Evolutionary conservation across 2,329 filamentous ascomycete genomes (phyloP).

Genomic region (Hypoxylon sp.): DNA sequence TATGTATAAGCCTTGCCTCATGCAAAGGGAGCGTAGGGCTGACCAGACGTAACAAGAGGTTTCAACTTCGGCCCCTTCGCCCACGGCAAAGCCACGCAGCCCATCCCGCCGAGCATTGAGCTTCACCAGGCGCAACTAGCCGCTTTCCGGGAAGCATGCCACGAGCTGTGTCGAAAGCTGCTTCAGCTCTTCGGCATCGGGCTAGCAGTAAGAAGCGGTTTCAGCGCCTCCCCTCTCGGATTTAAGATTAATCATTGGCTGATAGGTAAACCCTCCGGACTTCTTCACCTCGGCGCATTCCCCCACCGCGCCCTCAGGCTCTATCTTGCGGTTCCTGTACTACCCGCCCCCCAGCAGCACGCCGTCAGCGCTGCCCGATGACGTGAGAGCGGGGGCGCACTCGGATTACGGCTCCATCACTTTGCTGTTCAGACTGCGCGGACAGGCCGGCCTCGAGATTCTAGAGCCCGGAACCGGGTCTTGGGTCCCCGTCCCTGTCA

Average conservation of each 20-base stretch:
- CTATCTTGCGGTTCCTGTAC: conserved; percentile 78
- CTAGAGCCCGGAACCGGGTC: conserved; percentile 68
- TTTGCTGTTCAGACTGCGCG: conserved; percentile 86
- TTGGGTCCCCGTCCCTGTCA: conserved; percentile 77
- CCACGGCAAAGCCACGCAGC: conserved; percentile 79
- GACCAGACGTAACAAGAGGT: conserved; percentile 68
- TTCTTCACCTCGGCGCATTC: conserved; percentile 71
- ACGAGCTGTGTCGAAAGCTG: conserved; percentile 78
- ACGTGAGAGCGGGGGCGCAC: conserved; percentile 91
- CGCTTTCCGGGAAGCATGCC: conserved; percentile 79
- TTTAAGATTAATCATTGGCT: conserved; percentile 10
- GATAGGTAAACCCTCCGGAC: conserved; percentile 62
- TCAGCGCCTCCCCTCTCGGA: neutral
- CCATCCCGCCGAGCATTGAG: conserved; percentile 76
- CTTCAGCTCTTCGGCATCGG: conserved; percentile 84
- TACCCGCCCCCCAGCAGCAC: conserved; percentile 71
- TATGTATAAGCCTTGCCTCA: neutral
- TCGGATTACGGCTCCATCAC: conserved; percentile 85
- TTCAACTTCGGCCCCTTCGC: conserved; percentile 92
- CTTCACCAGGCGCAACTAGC: conserved; percentile 72
- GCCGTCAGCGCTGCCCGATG: conserved; percentile 63
- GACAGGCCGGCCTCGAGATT: conserved; percentile 90
- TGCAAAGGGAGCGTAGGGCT: conserved; percentile 15
- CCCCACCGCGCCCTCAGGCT: conserved; percentile 64
- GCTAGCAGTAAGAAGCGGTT: conserved; percentile 68